phyloP scores from a whole-genome alignment of 768 basidiomycete genomes.

The Russula dissimulans region DNA sequence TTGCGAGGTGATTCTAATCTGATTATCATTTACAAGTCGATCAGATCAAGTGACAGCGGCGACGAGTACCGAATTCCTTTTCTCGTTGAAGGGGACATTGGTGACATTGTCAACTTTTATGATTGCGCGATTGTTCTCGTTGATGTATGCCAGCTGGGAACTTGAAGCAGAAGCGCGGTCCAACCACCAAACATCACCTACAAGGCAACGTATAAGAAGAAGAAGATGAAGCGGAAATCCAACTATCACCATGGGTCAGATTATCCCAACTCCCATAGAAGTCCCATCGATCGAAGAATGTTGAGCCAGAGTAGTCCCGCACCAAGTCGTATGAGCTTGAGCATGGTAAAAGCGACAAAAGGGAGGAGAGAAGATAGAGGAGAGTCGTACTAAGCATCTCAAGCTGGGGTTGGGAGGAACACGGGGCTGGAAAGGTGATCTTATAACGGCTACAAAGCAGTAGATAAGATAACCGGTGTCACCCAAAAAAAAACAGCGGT shows the following conservation, averaged over 20 bases:
- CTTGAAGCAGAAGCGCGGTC: slow-evolving; percentile 35
- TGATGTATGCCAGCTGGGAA: slow-evolving; percentile 46
- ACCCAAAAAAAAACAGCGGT: not conserved
- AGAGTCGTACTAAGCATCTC: not conserved
- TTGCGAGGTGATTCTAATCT: slow-evolving; percentile 40
- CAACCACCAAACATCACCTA: slow-evolving; percentile 59
- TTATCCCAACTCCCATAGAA: slow-evolving; percentile 36
- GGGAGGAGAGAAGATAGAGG: not conserved
- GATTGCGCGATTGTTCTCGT: slow-evolving; percentile 52
- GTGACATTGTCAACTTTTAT: slow-evolving; percentile 68
- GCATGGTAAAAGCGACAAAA: slow-evolving; percentile 2
- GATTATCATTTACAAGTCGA: slow-evolving; percentile 9
- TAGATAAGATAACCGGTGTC: not conserved
- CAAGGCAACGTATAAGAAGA: not conserved
- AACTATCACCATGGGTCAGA: slow-evolving; percentile 28
- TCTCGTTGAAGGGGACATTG: slow-evolving; percentile 39
- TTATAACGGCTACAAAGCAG: too few relatives aligned
- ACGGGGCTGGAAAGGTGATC: too few relatives aligned
- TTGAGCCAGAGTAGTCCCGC: slow-evolving; percentile 31
- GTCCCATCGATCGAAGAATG: slow-evolving; percentile 39
- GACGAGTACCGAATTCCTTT: slow-evolving; percentile 48
- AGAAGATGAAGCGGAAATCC: not conserved
- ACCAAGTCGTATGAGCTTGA: slow-evolving; percentile 27
- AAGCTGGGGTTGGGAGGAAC: too few relatives aligned
- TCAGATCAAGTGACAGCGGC: not conserved